Percentiles rank a stretch among this genome's conserved stretches.
Conservation (phyloP, 2,329 filamentous ascomycete species). For the Claviceps africana region DNA sequence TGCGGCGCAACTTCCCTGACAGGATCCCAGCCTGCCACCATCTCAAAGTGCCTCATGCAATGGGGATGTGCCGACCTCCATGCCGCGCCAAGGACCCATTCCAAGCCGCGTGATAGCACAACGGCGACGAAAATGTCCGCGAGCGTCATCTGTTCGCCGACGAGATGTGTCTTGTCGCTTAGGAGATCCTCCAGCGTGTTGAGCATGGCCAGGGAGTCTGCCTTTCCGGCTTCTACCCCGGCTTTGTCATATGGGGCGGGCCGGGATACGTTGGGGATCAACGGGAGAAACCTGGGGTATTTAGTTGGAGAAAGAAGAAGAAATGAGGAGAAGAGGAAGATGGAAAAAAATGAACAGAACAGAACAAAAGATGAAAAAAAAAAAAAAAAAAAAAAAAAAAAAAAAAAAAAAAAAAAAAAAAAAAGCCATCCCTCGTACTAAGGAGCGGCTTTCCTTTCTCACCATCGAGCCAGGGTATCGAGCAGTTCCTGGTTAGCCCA, state of each 20-base stretch:
- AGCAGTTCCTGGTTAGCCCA: conserved; percentile 2
- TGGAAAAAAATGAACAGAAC: too few relatives aligned
- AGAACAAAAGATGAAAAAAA: too few relatives aligned
- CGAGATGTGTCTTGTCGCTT: not conserved
- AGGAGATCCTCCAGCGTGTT: not conserved
- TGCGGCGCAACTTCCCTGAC: not conserved
- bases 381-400: too few relatives aligned
- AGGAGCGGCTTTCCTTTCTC: too few relatives aligned
- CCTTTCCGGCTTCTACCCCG: not conserved
- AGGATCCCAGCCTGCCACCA: not conserved
- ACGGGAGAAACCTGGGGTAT: not conserved
- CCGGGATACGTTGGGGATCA: not conserved
- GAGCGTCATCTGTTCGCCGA: not conserved
- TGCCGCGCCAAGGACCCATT: not conserved
- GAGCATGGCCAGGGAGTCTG: not conserved
- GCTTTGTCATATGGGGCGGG: not conserved
- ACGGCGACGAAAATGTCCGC: not conserved
- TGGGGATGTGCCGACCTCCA: not conserved
- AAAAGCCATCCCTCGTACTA: too few relatives aligned
- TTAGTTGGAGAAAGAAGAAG: too few relatives aligned
- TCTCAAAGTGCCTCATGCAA: conserved; percentile 1
- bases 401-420: too few relatives aligned
- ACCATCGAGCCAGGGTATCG: not conserved
- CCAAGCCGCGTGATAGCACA: not conserved
- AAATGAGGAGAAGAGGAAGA: not conserved